Conservation (phyloP, 2,329 filamentous ascomycete species). For the Alternaria sp. region DNA sequence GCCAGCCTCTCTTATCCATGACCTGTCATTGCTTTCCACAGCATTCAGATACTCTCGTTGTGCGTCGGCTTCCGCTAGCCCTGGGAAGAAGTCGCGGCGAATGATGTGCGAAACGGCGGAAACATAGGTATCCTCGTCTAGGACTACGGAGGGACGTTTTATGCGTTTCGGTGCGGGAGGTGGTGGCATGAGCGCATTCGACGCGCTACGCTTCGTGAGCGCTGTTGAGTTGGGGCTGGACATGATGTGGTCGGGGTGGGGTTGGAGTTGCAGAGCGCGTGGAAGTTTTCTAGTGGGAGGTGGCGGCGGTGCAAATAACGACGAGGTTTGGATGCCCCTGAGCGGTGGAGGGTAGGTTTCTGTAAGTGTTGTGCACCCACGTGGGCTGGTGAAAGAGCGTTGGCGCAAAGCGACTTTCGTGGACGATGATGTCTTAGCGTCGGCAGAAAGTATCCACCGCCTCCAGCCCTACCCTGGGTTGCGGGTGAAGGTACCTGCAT, state of each 20-base stretch:
- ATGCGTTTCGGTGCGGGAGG: conserved; percentile 86
- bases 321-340: not conserved
- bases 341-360: not conserved
- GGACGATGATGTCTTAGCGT: conserved; percentile 21
- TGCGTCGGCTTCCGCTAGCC: conserved; percentile 80
- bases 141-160: conserved; percentile 83
- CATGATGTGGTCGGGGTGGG: conserved; percentile 23
- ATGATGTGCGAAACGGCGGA: conserved; percentile 92
- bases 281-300: not conserved
- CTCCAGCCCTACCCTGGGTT: conserved; percentile 36
- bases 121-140: conserved; percentile 94
- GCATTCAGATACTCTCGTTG: conserved; percentile 94
- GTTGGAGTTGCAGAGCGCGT: not conserved
- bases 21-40: conserved; percentile 79
- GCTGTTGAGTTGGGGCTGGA: conserved; percentile 57
- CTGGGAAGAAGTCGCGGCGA: conserved; percentile 94
- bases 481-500: conserved; percentile 11
- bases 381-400: not conserved
- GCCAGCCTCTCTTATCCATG: conserved; percentile 85
- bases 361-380: not conserved
- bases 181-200: conserved; percentile 82
- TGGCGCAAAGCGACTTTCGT: conserved; percentile 20
- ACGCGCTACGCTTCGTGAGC: conserved; percentile 69
- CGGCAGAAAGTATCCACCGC: conserved; percentile 34
- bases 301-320: not conserved